Conservation (phyloP, 176 grass and related monocot species). For the Tuctoria greenei region DNA sequence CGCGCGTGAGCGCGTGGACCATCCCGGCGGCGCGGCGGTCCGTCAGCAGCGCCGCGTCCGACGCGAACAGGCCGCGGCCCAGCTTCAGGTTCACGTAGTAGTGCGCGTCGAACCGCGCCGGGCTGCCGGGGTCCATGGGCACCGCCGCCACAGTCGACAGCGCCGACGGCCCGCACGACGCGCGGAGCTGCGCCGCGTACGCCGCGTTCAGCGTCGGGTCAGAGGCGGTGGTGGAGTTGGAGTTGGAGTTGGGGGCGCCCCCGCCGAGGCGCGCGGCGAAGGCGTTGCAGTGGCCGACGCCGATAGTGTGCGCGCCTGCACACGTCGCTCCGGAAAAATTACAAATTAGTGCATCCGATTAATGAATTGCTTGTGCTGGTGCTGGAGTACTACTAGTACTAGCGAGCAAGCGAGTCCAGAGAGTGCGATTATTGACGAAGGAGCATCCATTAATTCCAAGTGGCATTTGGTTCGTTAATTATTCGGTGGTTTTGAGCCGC, state of each 20-base stretch:
- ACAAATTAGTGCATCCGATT: background rate
- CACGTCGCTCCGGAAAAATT: background rate
- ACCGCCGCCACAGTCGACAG: constrained; percentile 8
- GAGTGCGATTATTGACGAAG: background rate
- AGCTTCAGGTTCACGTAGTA: constrained; percentile 67
- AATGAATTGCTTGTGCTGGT: background rate
- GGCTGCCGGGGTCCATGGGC: constrained; percentile 52
- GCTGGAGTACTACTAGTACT: no score
- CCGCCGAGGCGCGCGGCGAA: constrained; percentile 60
- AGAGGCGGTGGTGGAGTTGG: constrained; percentile 52
- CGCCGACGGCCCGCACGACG: constrained; percentile 11
- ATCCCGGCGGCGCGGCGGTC: constrained; percentile 31
- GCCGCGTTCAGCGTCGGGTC: constrained; percentile 46
- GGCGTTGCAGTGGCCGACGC: constrained; percentile 69
- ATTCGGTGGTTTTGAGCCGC: background rate
- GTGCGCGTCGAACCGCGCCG: constrained; percentile 51
- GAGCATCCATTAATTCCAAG: no score
- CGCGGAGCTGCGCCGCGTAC: constrained; percentile 29
- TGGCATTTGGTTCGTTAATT: background rate
- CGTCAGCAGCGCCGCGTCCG: constrained; percentile 53
- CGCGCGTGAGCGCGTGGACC: constrained; percentile 35
- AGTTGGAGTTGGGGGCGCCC: constrained; percentile 16
- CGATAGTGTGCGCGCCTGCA: constrained; percentile 89
- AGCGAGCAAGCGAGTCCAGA: background rate
- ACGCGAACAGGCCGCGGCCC: constrained; percentile 45